These are phyloP conservation scores for Triticum aestivum DNA, from an alignment of 176 grass and related monocot genomes.

Conservation along the genomic window DNA sequence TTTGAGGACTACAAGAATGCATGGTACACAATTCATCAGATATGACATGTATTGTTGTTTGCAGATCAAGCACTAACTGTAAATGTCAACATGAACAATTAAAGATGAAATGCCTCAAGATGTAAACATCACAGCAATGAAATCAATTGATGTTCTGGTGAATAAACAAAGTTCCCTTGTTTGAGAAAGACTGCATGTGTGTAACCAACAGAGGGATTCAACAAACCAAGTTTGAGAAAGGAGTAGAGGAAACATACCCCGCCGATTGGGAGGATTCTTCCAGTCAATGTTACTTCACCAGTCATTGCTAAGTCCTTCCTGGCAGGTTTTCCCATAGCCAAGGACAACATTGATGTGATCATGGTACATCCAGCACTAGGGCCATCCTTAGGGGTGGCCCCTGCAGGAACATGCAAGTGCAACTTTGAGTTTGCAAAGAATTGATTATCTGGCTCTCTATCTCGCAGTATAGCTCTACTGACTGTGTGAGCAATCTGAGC, in stretches of 20 bases:
- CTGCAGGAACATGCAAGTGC: constrained; percentile 90
- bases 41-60: background rate
- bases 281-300: constrained; percentile 89
- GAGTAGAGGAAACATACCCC: constrained; percentile 62
- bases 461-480: constrained; percentile 72
- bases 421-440: constrained; percentile 85
- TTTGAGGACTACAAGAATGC: background rate
- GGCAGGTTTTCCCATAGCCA: constrained; percentile 78
- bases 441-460: constrained; percentile 60
- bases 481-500: constrained; percentile 92
- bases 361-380: constrained; percentile 92
- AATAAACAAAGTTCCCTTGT: background rate
- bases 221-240: background rate
- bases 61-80: background rate
- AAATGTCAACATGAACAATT: background rate
- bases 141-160: background rate
- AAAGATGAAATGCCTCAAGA: background rate
- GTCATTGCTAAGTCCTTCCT: constrained; percentile 93
- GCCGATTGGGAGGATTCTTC: constrained; percentile 89
- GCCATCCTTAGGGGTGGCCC: constrained; percentile 94
- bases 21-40: background rate
- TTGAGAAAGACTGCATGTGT: background rate
- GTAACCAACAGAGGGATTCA: background rate
- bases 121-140: background rate
- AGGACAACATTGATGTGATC: constrained; percentile 94